Percentiles rank a stretch among this genome's conserved stretches.
phyloP scores from a whole-genome alignment of 176 grass and related monocot species.

The Rhynchospora tenuis region DNA sequence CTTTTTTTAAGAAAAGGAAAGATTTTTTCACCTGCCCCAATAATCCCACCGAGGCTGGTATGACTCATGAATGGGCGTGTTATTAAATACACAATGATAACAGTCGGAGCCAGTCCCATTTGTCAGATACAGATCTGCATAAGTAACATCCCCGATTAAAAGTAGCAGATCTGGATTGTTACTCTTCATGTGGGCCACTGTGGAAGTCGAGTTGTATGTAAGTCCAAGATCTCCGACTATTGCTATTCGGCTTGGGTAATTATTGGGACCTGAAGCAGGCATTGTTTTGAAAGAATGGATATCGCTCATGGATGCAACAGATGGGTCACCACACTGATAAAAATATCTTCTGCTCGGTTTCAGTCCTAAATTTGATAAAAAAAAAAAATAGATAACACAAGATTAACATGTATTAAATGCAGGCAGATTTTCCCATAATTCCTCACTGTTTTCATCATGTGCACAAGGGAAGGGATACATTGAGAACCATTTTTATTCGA shows the following conservation, averaged over 20 bases:
- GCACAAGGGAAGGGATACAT: background rate
- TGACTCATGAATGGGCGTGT: slow-evolving; percentile 70
- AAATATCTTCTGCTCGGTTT: slow-evolving; percentile 46
- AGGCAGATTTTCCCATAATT: background rate
- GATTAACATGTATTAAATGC: background rate
- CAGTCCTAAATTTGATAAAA: slow-evolving; percentile 39
- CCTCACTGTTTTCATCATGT: background rate
- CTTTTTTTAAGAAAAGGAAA: background rate
- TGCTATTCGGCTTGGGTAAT: slow-evolving; percentile 61
- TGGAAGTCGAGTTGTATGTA: slow-evolving; percentile 77
- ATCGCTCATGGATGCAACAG: slow-evolving; percentile 43
- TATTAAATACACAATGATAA: slow-evolving; percentile 58
- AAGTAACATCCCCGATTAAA: slow-evolving; percentile 79
- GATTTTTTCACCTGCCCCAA: slow-evolving; percentile 58
- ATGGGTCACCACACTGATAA: slow-evolving; percentile 73
- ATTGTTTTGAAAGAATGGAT: slow-evolving; percentile 65
- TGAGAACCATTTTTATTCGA: no score
- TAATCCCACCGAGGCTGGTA: slow-evolving; percentile 92
- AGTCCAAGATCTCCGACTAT: slow-evolving; percentile 79
- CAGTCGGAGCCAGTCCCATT: slow-evolving; percentile 78
- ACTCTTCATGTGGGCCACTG: slow-evolving; percentile 65
- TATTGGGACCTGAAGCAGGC: slow-evolving; percentile 51
- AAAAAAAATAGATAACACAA: background rate
- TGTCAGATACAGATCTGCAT: slow-evolving; percentile 75
- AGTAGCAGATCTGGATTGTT: slow-evolving; percentile 68